These are phyloP conservation scores for Nicotiana attenuata DNA, from an alignment of 257 asterid species.

Conservation along the genomic window DNA sequence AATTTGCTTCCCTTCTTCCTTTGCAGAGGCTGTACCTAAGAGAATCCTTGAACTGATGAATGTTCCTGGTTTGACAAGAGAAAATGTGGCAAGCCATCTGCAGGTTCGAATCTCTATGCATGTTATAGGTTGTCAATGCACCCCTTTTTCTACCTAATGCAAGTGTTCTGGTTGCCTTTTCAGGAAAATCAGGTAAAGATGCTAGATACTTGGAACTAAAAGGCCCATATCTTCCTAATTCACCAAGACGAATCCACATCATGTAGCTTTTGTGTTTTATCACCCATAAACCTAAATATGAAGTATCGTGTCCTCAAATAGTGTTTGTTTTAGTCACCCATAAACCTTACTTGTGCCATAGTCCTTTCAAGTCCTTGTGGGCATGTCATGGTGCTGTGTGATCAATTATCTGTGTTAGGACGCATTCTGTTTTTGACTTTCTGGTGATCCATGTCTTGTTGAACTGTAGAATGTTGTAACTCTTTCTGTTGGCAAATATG, in stretches of 20 bases:
- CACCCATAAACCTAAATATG: conserved; percentile 4
- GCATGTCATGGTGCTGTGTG: neutral
- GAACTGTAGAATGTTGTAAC: neutral
- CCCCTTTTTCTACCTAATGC: neutral
- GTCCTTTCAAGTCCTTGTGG: conserved; percentile 1
- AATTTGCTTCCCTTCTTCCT: conserved; percentile 11
- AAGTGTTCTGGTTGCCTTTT: conserved; percentile 4
- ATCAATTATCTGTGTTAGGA: conserved; percentile 1
- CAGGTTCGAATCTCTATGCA: conserved; percentile 45
- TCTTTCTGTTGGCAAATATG: conserved; percentile 25
- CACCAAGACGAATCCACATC: conserved; percentile 9
- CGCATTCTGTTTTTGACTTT: neutral
- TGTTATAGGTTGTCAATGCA: conserved; percentile 5
- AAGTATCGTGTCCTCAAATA: neutral
- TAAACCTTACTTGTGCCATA: neutral
- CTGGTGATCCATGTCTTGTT: neutral
- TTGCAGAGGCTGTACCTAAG: conserved; percentile 87
- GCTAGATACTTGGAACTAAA: conserved; percentile 13
- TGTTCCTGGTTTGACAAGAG: conserved; percentile 81
- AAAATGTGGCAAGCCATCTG: conserved; percentile 89
- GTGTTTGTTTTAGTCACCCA: conserved; percentile 2
- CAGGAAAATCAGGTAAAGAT: conserved; percentile 15
- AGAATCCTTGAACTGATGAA: conserved; percentile 85
- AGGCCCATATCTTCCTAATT: conserved; percentile 14
- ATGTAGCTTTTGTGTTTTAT: neutral